Evolutionary conservation across 169 alveolate genomes (phyloP).

Genomic region (Eimeria sp.): DNA sequence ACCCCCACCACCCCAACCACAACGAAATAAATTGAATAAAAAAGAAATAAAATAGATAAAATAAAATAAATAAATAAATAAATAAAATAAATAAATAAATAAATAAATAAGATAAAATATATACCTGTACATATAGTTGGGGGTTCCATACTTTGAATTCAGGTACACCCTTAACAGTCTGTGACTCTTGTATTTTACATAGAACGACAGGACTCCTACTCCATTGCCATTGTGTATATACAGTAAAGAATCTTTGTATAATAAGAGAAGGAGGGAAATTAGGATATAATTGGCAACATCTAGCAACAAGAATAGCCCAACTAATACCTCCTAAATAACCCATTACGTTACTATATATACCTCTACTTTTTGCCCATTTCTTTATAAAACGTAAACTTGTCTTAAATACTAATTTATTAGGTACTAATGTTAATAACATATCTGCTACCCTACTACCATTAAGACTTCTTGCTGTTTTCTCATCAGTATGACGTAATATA

Average conservation of each 20-base stretch:
- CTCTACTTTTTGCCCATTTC: slow-evolving; percentile 99
- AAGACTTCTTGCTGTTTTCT: slow-evolving; percentile 93
- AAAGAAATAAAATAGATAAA: too few species aligned
- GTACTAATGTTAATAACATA: slow-evolving; percentile 95
- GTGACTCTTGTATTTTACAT: slow-evolving; percentile 93
- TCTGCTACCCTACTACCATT: slow-evolving; percentile 99
- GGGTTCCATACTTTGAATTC: slow-evolving; percentile 97
- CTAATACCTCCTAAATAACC: slow-evolving; percentile 99
- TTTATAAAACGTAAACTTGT: slow-evolving; percentile 97
- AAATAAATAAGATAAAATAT: too few species aligned
- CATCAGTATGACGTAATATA: slow-evolving; percentile 92
- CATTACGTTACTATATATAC: slow-evolving; percentile 98
- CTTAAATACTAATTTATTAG: slow-evolving; percentile 95
- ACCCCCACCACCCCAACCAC: too few species aligned
- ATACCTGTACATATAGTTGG: slow-evolving; percentile 89
- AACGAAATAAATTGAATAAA: too few species aligned
- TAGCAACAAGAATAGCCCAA: slow-evolving; percentile 99
- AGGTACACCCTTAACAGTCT: slow-evolving; percentile 93
- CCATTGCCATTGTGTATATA: slow-evolving; percentile 95
- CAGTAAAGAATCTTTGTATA: slow-evolving; percentile 96
- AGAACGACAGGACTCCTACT: slow-evolving; percentile 92
- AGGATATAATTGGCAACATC: slow-evolving; percentile 98
- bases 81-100: too few species aligned
- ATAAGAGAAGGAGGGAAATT: slow-evolving; percentile 94
- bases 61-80: too few species aligned